A percentile compares a stretch with the other conserved stretches of the same genome.
Evolutionary conservation across 1,284 basidiomycete genomes (phyloP).

Genomic region (Heimioporus retisporus): DNA sequence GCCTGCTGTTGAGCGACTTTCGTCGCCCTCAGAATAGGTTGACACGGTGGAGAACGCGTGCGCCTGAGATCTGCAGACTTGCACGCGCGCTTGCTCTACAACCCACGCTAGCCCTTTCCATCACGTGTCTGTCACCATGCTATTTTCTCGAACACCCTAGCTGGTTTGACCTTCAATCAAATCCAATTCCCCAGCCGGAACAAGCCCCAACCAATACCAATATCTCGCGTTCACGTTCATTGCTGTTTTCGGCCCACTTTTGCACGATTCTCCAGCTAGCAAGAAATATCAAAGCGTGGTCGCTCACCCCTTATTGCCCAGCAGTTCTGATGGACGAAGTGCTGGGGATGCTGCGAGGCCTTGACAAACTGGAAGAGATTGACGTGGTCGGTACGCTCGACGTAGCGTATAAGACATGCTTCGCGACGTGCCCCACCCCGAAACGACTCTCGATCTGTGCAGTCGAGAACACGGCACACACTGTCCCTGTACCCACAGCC

Average conservation of each 20-base stretch:
- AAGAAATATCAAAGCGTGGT: conserved; percentile 2
- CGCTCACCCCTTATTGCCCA: not conserved
- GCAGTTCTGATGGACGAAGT: not conserved
- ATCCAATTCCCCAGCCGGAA: too few relatives aligned
- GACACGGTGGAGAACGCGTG: not conserved
- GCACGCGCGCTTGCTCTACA: not conserved
- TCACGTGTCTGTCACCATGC: conserved; percentile 1
- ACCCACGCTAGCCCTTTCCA: conserved; percentile 4
- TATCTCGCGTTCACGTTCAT: too few relatives aligned
- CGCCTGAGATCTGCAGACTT: conserved; percentile 1
- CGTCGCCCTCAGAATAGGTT: not conserved
- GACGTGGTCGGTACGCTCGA: not conserved
- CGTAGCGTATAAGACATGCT: not conserved
- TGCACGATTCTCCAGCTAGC: conserved; percentile 6
- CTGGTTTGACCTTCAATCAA: too few relatives aligned
- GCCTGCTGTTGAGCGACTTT: conserved; percentile 5
- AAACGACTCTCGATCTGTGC: not conserved
- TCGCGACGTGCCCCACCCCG: conserved; percentile 1
- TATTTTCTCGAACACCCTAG: not conserved
- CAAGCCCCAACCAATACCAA: too few relatives aligned
- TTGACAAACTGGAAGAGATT: not conserved
- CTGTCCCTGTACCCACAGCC: not conserved
- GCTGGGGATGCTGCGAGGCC: not conserved
- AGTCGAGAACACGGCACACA: too few relatives aligned
- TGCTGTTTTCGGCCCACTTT: not conserved